Evolutionary conservation across 176 grass and related monocot genomes (phyloP).

Genomic region (Aegilops bicornis): DNA sequence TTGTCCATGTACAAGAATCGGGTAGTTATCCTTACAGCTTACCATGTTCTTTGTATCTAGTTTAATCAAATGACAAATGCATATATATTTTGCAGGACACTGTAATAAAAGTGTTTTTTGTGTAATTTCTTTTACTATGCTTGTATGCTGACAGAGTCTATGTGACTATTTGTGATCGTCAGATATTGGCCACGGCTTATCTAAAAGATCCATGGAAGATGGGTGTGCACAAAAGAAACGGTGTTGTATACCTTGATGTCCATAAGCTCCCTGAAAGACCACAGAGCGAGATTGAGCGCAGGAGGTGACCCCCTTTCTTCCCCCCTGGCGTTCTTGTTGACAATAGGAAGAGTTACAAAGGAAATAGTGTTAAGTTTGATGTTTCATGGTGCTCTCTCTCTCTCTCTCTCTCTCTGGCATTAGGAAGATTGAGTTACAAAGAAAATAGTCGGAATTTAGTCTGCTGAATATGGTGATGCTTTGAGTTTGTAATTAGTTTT

Average conservation of each 20-base stretch:
- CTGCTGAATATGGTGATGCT: background rate
- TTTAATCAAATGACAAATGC: background rate
- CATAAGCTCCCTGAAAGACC: constrained; percentile 94
- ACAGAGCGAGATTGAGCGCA: constrained; percentile 65
- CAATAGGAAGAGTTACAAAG: background rate
- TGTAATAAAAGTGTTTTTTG: background rate
- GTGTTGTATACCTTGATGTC: constrained; percentile 98
- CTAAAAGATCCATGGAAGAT: constrained; percentile 99
- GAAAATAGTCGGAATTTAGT: background rate
- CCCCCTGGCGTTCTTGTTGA: background rate
- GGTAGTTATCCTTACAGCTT: background rate
- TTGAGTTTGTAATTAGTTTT: background rate
- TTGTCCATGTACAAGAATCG: background rate
- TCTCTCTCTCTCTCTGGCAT: background rate
- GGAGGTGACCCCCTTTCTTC: constrained; percentile 44
- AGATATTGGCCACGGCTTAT: constrained; percentile 96
- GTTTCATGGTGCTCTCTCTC: constrained; percentile 17
- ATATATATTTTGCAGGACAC: constrained; percentile 17
- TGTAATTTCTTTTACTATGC: constrained; percentile 14
- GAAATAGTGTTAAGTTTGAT: constrained; percentile 7
- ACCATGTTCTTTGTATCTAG: background rate
- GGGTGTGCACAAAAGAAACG: constrained; percentile 91
- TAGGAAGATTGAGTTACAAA: background rate
- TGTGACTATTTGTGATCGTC: constrained; percentile 29
- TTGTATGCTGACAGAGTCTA: constrained; percentile 24